A percentile compares a stretch with the other conserved stretches of the same genome.
Evolutionary conservation across 2,329 filamentous ascomycete species (phyloP).

Genomic region (Fusarium odoratissimum): DNA sequence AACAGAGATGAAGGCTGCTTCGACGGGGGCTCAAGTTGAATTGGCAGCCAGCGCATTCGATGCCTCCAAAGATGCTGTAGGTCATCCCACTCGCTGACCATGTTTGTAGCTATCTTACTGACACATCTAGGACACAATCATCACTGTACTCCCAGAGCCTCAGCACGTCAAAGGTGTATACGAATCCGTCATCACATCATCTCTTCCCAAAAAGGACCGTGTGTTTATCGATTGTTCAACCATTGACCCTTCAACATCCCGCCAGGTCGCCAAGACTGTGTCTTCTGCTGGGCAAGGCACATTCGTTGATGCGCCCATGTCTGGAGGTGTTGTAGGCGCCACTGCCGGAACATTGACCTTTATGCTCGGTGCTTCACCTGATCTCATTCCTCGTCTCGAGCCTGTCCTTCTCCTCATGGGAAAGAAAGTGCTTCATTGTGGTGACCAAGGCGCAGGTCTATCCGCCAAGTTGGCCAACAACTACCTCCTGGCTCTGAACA

Average conservation of each 20-base stretch:
- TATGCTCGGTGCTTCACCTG: conserved; percentile 82
- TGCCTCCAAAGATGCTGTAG: conserved; percentile 64
- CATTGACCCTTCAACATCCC: conserved; percentile 90
- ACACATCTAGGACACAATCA: conserved; percentile 76
- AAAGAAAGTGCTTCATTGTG: conserved; percentile 85
- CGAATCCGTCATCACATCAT: conserved; percentile 74
- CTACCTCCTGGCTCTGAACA: conserved; percentile 93
- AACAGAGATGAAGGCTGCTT: conserved; percentile 58
- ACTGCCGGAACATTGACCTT: conserved; percentile 90
- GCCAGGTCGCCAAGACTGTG: conserved; percentile 78
- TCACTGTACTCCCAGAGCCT: conserved; percentile 91
- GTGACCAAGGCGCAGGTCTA: conserved; percentile 84
- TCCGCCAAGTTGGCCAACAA: conserved; percentile 97
- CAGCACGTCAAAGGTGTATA: conserved; percentile 89
- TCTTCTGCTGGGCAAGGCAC: conserved; percentile 72
- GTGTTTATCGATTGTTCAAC: conserved; percentile 97
- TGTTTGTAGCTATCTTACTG: background rate
- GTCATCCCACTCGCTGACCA: conserved; percentile 42
- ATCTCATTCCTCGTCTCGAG: conserved; percentile 72
- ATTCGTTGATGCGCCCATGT: conserved; percentile 97
- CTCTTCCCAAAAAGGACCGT: conserved; percentile 67
- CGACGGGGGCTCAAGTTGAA: conserved; percentile 60
- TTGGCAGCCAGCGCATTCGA: conserved; percentile 59
- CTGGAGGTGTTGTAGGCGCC: conserved; percentile 93
- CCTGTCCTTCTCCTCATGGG: conserved; percentile 85